Conservation (phyloP, 768 basidiomycete genomes). For the Suillus ampliporus region DNA sequence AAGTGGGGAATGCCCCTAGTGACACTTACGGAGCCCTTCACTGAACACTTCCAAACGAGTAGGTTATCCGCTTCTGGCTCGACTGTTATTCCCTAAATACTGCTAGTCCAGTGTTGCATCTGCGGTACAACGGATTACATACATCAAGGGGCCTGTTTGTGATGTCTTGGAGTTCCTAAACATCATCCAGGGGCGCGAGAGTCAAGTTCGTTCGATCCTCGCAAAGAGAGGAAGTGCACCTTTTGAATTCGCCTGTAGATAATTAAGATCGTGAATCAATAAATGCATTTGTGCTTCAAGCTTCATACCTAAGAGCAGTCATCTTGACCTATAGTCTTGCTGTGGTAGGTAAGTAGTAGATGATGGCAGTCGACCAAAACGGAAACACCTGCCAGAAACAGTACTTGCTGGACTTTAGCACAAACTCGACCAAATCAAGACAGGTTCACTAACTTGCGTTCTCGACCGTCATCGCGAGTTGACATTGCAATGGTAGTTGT, state of each 20-base stretch:
- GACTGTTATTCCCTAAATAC: constrained; percentile 61
- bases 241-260: constrained; percentile 73
- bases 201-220: constrained; percentile 9
- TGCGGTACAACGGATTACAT: constrained; percentile 26
- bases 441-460: background rate
- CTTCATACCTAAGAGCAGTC: constrained; percentile 46
- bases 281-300: constrained; percentile 1
- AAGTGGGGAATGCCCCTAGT: constrained; percentile 5
- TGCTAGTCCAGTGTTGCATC: constrained; percentile 15
- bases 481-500: constrained; percentile 4
- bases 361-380: constrained; percentile 1
- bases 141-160: constrained; percentile 69
- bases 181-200: constrained; percentile 18
- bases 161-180: constrained; percentile 72
- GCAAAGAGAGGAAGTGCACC: constrained; percentile 42
- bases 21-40: constrained; percentile 72
- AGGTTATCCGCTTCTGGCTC: constrained; percentile 74
- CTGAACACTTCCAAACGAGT: constrained; percentile 76
- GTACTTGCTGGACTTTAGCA: too few relatives aligned
- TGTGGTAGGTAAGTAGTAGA: constrained; percentile 5
- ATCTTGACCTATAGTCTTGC: constrained; percentile 24
- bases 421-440: constrained; percentile 5
- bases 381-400: background rate
- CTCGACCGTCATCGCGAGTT: background rate
- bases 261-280: constrained; percentile 8